Base-by-base conservation (phyloP, 495 filamentous ascomycete species). In the Endocarpon pusillum region DNA sequence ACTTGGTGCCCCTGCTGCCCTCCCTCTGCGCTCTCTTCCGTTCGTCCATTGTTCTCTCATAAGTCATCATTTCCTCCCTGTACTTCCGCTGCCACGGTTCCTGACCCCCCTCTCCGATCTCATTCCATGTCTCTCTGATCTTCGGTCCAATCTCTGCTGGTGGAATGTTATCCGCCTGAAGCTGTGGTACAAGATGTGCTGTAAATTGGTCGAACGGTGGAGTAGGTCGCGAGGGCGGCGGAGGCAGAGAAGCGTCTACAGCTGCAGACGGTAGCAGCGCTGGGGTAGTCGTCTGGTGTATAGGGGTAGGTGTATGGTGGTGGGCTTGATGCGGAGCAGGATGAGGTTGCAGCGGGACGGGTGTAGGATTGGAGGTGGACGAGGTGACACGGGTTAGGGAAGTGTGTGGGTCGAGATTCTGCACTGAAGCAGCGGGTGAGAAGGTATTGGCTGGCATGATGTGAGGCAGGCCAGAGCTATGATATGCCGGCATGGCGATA, bases 81-180 rank as follows among this genome's bases (percentile, higher is more conserved):
- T 31, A 21, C 18, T 51, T 37, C 19, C 41, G 37, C 9, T 42
- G 30, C 29, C 39, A 38, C 4, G 31, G 32, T 2, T 25, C 21
- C 8, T 23, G n/a, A n/a, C 14, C 39, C 10, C 21, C 40, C 12
- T 39, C 32, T 1, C 11, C 21, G 11, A 24, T 25, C 23, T 19
- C 30, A 5, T 23, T 23, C 15, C 32, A 19, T 3, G 22, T 15
- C 4, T 19, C 48, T 49, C 1, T 44, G 50, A 12, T 52, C 28
- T 31, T 17, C 14, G 12, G 49, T 49, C 1, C 44, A 51, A 12
- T 52, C 28, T 31, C 28, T 15, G 12, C 28, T 4, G 12, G 12
- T 14, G 19, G 12, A 14, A 17, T 31, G 7, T 31, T 17, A 17
- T 31, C 28, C 19, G 28, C 28, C 12, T 31, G 12, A 15, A n/a